These are phyloP conservation scores for Chionographis japonica DNA, from an alignment of 106 monocot genomes.

Conservation along the genomic window DNA sequence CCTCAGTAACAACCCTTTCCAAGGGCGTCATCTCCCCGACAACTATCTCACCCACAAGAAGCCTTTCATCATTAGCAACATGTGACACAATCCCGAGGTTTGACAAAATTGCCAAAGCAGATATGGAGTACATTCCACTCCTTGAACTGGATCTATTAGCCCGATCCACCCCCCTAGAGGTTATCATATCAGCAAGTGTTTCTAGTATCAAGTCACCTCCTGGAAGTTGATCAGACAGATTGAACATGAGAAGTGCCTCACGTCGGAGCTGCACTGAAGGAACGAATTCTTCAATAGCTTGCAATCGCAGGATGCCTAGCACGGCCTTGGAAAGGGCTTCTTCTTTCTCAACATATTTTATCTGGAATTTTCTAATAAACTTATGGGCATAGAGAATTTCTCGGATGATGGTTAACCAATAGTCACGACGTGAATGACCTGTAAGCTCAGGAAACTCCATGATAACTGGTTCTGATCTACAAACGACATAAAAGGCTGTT, in stretches of 20 bases:
- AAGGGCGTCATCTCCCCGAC: slow-evolving; percentile 70
- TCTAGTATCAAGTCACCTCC: slow-evolving; percentile 92
- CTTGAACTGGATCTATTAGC: slow-evolving; percentile 18
- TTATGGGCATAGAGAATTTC: slow-evolving; percentile 78
- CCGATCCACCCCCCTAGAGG: slow-evolving; percentile 34
- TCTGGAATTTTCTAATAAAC: slow-evolving; percentile 68
- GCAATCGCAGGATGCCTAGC: slow-evolving; percentile 74
- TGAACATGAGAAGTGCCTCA: slow-evolving; percentile 88
- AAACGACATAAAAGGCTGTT: slow-evolving; percentile 10
- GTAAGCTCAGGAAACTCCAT: slow-evolving; percentile 93
- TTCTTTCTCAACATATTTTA: slow-evolving; percentile 62
- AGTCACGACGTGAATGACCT: slow-evolving; percentile 90
- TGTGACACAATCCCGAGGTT: slow-evolving; percentile 55
- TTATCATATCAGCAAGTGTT: slow-evolving; percentile 56
- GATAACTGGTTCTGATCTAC: slow-evolving; percentile 77
- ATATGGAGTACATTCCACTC: slow-evolving; percentile 65
- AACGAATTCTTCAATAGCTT: slow-evolving; percentile 70
- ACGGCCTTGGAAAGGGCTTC: slow-evolving; percentile 79
- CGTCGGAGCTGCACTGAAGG: slow-evolving; percentile 32
- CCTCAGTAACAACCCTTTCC: slow-evolving; percentile 63
- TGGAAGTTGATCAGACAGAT: slow-evolving; percentile 83
- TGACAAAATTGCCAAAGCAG: slow-evolving; percentile 57
- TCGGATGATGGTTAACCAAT: slow-evolving; percentile 81
- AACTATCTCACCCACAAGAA: slow-evolving; percentile 86
- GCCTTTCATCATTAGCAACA: slow-evolving; percentile 34